Evolutionary conservation across 768 basidiomycete genomes (phyloP), one percentile per base, ranked within the genome.

Genomic region (Naematelia encephala): DNA sequence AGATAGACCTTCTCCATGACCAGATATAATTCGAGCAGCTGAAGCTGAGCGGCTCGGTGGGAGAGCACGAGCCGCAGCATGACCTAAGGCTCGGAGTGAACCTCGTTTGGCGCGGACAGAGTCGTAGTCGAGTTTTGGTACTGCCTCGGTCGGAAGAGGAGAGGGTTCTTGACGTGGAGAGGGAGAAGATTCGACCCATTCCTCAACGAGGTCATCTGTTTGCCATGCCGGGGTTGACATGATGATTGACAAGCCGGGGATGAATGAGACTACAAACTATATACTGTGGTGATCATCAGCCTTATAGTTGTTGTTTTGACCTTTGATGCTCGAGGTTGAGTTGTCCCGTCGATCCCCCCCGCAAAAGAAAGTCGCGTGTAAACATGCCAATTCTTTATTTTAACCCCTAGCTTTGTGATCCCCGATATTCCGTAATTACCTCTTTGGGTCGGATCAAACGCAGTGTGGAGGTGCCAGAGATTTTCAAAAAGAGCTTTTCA

Each of bases 141-240:
- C 53, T 84, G 83, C 77, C 80, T 80, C 60, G 84, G 82, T 71
- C 82, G 79, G 75, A n/a, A 51, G 26, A 82, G 79, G 65, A n/a
- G 62, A 29, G 72, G 68, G 64, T 64, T 62, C 64, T 59, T 65
- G 79, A 76, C 68, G 79, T 62, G 73, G 69, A 22, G 61, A 50
- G 13, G 73, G 68, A 10, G 61, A 57, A 10, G 62, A 65, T 57
- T 91, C 89, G 59, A 89, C 81, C 91, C 91, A 96, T 80, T 93
- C 91, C 66, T 93, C 91, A 59, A 85, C 86, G 5, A 96, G 84
- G 72, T 93, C 91, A 54, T 89, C 88, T 0, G 90, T 77, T 57
- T 75, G 72, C 77, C 77, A 78, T 25, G 63, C 73, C 21, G 76
- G 74, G 0, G 62, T 61, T n/a, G 56, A 26, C 34, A 48, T 56